Evolutionary conservation across 2,329 filamentous ascomycete genomes (phyloP).

Genomic region (Aspergillus neoniger): DNA sequence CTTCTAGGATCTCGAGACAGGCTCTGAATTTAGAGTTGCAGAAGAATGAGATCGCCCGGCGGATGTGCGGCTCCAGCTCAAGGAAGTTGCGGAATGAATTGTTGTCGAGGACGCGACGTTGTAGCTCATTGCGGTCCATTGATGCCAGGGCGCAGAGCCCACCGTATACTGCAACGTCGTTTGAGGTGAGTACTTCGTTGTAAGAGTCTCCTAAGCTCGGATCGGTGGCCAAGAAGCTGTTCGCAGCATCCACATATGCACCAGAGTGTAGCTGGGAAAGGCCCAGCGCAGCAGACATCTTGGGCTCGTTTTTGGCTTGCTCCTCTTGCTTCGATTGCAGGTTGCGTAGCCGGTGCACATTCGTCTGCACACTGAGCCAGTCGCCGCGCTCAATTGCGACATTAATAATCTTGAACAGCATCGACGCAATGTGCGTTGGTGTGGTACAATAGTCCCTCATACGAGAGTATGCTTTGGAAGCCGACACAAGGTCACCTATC

Average conservation of each 20-base stretch:
- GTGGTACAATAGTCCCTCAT: conserved; percentile 92
- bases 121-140: conserved; percentile 77
- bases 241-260: conserved; percentile 68
- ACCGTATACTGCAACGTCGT: conserved; percentile 90
- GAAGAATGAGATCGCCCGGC: conserved; percentile 86
- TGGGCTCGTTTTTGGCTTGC: conserved; percentile 59
- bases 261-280: conserved; percentile 61
- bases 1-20: conserved; percentile 79
- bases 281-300: conserved; percentile 65
- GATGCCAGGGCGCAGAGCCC: conserved; percentile 86
- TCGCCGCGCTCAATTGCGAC: conserved; percentile 75
- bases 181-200: conserved; percentile 73
- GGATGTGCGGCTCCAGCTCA: conserved; percentile 90
- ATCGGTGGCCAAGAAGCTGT: conserved; percentile 67
- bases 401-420: conserved; percentile 75
- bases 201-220: conserved; percentile 59
- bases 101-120: conserved; percentile 76
- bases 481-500: conserved; percentile 71
- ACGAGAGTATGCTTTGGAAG: conserved; percentile 75
- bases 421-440: conserved; percentile 78
- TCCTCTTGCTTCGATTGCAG: conserved; percentile 60
- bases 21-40: conserved; percentile 85
- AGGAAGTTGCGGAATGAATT: conserved; percentile 79
- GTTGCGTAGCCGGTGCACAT: conserved; percentile 59
- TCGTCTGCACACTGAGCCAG: conserved; percentile 68